A percentile compares a stretch with the other conserved stretches of the same genome.
phyloP scores from a whole-genome alignment of 2,329 filamentous ascomycete species.

The Clonostachys solani region DNA sequence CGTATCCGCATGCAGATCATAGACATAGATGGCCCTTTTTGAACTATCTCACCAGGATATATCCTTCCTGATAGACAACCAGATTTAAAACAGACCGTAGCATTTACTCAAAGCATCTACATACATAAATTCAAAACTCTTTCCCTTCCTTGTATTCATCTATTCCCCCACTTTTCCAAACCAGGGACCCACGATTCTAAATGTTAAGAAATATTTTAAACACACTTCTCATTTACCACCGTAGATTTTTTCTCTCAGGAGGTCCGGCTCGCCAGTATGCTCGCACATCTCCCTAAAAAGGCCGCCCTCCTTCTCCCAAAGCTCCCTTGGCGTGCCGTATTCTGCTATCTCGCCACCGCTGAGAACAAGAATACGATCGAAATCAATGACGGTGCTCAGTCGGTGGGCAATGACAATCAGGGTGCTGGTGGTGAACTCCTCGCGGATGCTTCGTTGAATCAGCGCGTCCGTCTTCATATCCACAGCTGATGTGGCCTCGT shows the following conservation, averaged over 20 bases:
- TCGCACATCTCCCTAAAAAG: conserved; percentile 61
- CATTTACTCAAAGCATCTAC: too few relatives aligned
- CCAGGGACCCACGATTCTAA: not conserved
- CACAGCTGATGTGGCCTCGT: conserved; percentile 76
- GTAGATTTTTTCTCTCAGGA: conserved; percentile 41
- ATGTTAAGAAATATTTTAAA: not conserved
- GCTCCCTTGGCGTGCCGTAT: conserved; percentile 58
- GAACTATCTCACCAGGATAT: too few relatives aligned
- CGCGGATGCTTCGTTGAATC: conserved; percentile 69
- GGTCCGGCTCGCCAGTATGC: conserved; percentile 55
- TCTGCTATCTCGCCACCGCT: conserved; percentile 64
- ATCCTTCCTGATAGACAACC: too few relatives aligned
- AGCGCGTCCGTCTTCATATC: conserved; percentile 73
- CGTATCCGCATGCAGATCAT: too few relatives aligned
- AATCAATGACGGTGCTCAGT: conserved; percentile 72
- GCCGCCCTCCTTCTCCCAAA: conserved; percentile 49
- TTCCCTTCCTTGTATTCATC: not conserved
- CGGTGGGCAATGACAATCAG: conserved; percentile 73
- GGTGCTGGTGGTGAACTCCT: conserved; percentile 66
- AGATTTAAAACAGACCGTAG: too few relatives aligned
- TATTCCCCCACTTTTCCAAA: not conserved
- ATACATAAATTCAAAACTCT: not conserved
- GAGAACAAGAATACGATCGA: conserved; percentile 70
- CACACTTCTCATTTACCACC: conserved; percentile 3
- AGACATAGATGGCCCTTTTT: too few relatives aligned